These are phyloP conservation scores for Fonsecaea pedrosoi DNA, from an alignment of 2,329 filamentous ascomycete species.

Conservation along the genomic window DNA sequence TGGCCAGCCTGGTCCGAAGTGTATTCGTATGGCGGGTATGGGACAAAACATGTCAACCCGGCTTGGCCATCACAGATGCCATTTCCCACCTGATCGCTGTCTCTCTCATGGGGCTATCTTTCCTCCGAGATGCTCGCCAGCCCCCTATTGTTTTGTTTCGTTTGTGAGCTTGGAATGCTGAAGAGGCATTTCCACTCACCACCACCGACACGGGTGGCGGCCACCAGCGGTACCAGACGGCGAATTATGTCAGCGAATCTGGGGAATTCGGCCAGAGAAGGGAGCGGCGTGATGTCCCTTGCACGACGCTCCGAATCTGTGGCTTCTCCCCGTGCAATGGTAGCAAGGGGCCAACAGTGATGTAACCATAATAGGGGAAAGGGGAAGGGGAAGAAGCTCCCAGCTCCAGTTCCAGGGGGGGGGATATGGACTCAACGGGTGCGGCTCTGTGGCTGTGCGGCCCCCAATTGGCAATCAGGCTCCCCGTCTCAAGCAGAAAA, in stretches of 20 bases:
- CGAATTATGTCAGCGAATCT: conserved; percentile 32
- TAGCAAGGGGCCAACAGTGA: conserved; percentile 5
- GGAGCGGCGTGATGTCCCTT: background rate
- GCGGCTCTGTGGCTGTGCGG: conserved; percentile 23
- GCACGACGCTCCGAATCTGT: background rate
- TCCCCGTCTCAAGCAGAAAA: background rate
- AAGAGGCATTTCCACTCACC: conserved; percentile 11
- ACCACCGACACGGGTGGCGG: background rate
- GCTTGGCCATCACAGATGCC: conserved; percentile 5
- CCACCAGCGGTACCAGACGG: conserved; percentile 8
- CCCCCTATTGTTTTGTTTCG: conserved; percentile 28
- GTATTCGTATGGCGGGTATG: conserved; percentile 7
- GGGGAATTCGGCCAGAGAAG: conserved; percentile 15
- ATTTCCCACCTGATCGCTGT: background rate
- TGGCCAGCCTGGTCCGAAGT: conserved; percentile 8
- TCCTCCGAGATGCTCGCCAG: background rate
- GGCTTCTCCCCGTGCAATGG: background rate
- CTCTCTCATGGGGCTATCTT: conserved; percentile 17
- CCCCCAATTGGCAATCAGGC: conserved; percentile 5
- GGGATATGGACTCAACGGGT: background rate
- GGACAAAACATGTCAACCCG: conserved; percentile 2
- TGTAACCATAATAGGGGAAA: background rate
- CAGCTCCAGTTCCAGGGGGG: background rate
- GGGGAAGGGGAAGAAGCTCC: conserved; percentile 14
- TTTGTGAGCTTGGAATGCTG: conserved; percentile 14